Evolutionary conservation across 352 stramenopile genomes (phyloP).

Genomic region (Pythium rhizo-oryzae): DNA sequence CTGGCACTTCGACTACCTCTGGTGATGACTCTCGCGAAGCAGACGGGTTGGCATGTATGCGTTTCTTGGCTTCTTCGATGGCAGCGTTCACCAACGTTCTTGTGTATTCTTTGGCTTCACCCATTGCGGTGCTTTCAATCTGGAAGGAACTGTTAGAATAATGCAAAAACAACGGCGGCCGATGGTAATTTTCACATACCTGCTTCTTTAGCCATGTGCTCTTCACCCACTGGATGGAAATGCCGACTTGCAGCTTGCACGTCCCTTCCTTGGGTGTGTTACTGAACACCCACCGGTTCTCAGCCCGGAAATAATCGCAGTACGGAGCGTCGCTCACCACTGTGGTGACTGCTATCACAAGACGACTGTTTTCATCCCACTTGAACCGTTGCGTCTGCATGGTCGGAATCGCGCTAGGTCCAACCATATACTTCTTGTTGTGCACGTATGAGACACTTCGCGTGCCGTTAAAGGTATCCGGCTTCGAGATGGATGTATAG

Average conservation of each 20-base stretch:
- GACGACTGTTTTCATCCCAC: conserved; percentile 40
- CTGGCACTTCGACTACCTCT: neutral
- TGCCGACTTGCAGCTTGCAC: conserved; percentile 63
- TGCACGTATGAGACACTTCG: conserved; percentile 64
- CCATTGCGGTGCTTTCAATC: conserved; percentile 81
- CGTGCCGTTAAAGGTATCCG: conserved; percentile 66
- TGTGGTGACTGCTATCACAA: conserved; percentile 79
- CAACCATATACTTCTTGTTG: conserved; percentile 92
- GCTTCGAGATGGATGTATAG: conserved; percentile 58
- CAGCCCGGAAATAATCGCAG: conserved; percentile 87
- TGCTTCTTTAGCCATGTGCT: conserved; percentile 90
- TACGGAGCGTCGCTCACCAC: conserved; percentile 80
- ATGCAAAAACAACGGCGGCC: neutral
- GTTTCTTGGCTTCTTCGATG: conserved; percentile 25
- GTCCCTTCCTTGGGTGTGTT: conserved; percentile 40
- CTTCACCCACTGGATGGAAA: conserved; percentile 79
- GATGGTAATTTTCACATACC: conserved; percentile 31
- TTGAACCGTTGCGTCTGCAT: conserved; percentile 70
- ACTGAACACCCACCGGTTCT: conserved; percentile 86
- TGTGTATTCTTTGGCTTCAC: conserved; percentile 64
- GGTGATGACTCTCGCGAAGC: neutral
- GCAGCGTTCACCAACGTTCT: conserved; percentile 58
- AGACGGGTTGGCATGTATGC: neutral
- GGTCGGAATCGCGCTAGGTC: conserved; percentile 77
- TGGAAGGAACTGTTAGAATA: conserved; percentile 20